Base-by-base conservation (phyloP, 2,329 filamentous ascomycete genomes). In the Xylariaceae sp. region DNA sequence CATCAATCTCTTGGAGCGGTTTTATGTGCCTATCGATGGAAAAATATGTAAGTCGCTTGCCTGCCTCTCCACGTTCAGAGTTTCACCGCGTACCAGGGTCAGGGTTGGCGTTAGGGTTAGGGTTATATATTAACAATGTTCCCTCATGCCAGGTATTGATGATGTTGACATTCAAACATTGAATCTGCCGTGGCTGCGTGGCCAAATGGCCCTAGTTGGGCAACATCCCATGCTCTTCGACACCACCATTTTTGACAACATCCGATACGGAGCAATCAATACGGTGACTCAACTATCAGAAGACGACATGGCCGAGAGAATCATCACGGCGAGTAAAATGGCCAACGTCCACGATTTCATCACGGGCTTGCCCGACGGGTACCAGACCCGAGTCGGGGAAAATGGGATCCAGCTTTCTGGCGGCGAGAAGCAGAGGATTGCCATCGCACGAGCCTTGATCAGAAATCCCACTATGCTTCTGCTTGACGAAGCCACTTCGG, bases 211-310 rank as follows among this genome's bases (percentile, higher is more conserved):
- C 0, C 73, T 87, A 9, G 85, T 88, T 1, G 82, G 86, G 61
- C 84, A 87, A 65, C 84, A 88, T 53, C 83, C 84, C 0, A 84
- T 85, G 54, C 73, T 87, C 1, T 87, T 88, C 68, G 85, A 85
- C 63, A 77, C 83, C 27, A 81, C 80, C 0, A 85, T 88, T 34
- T 81, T 75, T 60, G 75, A 77, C 8, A 87, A 87, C 57, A 81
- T 87, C 19, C 19, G 19, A 19, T 19, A 19, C 19, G 19, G 19
- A 19, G 19, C 19, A 19, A 19, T 19, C 19, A 19, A 19, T 19
- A 19, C 19, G 19, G 19, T 19, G 19, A 19, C 19, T 0, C 19
- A 19, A 19, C 19, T 19, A 19, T 19, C 19, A 19, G 19, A 19
- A 1, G 19, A 19, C 19, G 19, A 19, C 19, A 19, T 19, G 19